Conservation (phyloP, 176 grass and related monocot species). For the Calamus simplicifolius region DNA sequence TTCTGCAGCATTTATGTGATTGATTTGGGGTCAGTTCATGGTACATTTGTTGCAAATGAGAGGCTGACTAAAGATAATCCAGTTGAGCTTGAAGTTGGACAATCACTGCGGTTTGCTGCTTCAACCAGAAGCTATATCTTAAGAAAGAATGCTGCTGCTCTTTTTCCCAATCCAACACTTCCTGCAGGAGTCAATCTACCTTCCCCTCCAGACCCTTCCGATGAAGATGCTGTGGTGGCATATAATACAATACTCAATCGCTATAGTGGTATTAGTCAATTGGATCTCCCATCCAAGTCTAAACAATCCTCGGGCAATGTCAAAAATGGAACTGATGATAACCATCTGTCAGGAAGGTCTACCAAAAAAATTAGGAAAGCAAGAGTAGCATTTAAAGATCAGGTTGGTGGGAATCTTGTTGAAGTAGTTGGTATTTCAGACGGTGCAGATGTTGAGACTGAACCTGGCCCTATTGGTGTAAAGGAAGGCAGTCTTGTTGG, state of each 20-base stretch:
- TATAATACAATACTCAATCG: conserved; percentile 96
- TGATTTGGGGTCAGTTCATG: conserved; percentile 92
- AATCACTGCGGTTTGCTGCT: conserved; percentile 86
- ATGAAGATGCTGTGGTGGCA: conserved; percentile 78
- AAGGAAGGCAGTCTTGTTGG: conserved; percentile 97
- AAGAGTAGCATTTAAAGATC: conserved; percentile 78
- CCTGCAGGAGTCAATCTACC: conserved; percentile 71
- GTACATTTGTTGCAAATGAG: conserved; percentile 96
- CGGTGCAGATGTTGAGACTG: conserved; percentile 84
- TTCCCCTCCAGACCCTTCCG: conserved; percentile 81
- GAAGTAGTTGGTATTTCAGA: conserved; percentile 96
- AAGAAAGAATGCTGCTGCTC: conserved; percentile 56
- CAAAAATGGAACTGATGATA: conserved; percentile 27
- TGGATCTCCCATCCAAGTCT: conserved; percentile 29
- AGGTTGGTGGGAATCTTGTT: conserved; percentile 60
- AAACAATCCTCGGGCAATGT: conserved; percentile 20
- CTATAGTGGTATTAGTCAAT: conserved; percentile 52
- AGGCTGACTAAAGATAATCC: conserved; percentile 79
- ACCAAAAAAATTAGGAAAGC: conserved; percentile 57
- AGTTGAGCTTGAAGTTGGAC: conserved; percentile 92
- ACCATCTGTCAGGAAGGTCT: conserved; percentile 29
- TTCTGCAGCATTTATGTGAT: conserved; percentile 76
- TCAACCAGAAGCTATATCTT: conserved; percentile 85
- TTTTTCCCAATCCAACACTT: conserved; percentile 45
- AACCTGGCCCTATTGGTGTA: conserved; percentile 79